A percentile compares a stretch with the other conserved stretches of the same genome.
These are phyloP conservation scores for Rhodotorula toruloides DNA, from an alignment of 768 basidiomycete species.

Conservation along the genomic window DNA sequence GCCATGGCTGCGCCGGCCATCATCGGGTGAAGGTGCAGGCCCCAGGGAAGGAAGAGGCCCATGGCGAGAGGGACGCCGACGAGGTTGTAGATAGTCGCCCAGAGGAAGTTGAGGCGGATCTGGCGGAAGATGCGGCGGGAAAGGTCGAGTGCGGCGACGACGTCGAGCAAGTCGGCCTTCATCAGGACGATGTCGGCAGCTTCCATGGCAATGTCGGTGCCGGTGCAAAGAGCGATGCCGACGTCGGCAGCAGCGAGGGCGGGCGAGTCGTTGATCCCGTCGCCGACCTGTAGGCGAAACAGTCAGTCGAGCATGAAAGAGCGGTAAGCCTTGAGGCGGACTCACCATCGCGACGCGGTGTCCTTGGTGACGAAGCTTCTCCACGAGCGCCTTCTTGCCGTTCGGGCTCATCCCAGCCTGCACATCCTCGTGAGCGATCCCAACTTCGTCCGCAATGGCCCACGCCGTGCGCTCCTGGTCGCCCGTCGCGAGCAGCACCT, in stretches of 20 bases:
- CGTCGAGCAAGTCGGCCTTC: conserved; percentile 92
- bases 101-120: conserved; percentile 86
- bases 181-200: conserved; percentile 97
- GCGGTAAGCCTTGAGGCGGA: conserved; percentile 13
- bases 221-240: conserved; percentile 91
- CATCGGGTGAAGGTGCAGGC: conserved; percentile 93
- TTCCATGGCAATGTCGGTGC: conserved; percentile 95
- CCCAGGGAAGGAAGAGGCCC: conserved; percentile 89
- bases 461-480: conserved; percentile 78
- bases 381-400: conserved; percentile 81
- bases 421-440: conserved; percentile 73
- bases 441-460: conserved; percentile 83
- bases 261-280: conserved; percentile 98
- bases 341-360: conserved; percentile 75
- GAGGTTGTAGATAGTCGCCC: conserved; percentile 68
- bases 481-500: conserved; percentile 89
- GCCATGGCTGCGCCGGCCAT: conserved; percentile 99
- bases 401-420: conserved; percentile 92
- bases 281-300: conserved; percentile 65
- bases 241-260: conserved; percentile 93
- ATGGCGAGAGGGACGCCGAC: conserved; percentile 82
- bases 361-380: conserved; percentile 69
- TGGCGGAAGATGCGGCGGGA: conserved; percentile 80
- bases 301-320: neutral
- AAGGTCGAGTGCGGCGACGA: conserved; percentile 90